phyloP scores from a whole-genome alignment of 306 rosid genomes.

The Cajanus cajan region DNA sequence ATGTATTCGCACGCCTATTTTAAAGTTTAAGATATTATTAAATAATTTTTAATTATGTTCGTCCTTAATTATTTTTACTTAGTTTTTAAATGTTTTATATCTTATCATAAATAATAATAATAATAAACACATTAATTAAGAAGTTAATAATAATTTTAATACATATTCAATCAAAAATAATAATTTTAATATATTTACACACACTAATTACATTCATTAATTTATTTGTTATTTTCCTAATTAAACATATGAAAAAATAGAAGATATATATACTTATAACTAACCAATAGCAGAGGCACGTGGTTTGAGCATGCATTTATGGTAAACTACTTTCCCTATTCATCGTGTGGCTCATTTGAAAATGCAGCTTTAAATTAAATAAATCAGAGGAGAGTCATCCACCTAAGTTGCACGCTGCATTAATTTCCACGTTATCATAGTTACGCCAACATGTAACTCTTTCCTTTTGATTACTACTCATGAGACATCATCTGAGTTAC shows the following conservation, averaged over 20 bases:
- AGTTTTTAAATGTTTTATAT: too few relatives aligned
- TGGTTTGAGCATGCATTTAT: constrained; percentile 32
- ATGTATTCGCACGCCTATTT: too few relatives aligned
- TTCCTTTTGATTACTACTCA: constrained; percentile 28
- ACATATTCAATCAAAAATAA: too few relatives aligned
- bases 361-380: neutral
- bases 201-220: too few relatives aligned
- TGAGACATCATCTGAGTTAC: constrained; percentile 22
- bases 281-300: constrained; percentile 24
- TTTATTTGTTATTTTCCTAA: too few relatives aligned
- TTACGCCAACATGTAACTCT: constrained; percentile 1
- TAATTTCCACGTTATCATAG: neutral
- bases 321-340: neutral
- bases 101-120: neutral
- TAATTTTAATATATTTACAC: too few relatives aligned
- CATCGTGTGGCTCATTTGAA: neutral
- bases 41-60: too few relatives aligned
- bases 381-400: neutral
- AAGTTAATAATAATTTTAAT: too few relatives aligned
- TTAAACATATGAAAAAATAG: too few relatives aligned
- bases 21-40: neutral
- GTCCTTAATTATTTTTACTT: too few relatives aligned
- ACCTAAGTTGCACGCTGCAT: constrained; percentile 11
- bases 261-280: too few relatives aligned
- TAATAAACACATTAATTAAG: too few relatives aligned